A percentile compares a stretch with the other conserved stretches of the same genome.
These are phyloP conservation scores for Monilinia vaccinii-corymbosi DNA, from an alignment of 2,329 filamentous ascomycete species.

Conservation along the genomic window DNA sequence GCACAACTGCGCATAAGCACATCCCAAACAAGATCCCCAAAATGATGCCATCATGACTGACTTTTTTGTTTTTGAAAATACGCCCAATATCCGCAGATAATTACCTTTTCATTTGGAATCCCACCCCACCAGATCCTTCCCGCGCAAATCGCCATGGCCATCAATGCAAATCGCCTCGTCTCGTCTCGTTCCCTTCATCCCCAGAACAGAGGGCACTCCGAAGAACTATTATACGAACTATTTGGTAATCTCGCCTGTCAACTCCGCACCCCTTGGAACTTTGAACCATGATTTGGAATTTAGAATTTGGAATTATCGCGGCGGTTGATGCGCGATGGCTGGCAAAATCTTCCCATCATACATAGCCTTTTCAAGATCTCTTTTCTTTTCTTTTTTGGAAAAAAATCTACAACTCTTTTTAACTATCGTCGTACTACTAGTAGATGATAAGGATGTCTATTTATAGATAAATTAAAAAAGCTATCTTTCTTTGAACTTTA, in stretches of 20 bases:
- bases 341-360: not conserved
- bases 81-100: not conserved
- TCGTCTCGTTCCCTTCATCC: not conserved
- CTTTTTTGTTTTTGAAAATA: not conserved
- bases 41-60: not conserved
- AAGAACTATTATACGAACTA: not conserved
- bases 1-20: constrained; percentile 2
- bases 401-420: too few species aligned
- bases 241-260: not conserved
- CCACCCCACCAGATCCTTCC: not conserved
- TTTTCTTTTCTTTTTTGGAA: too few species aligned
- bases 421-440: too few species aligned
- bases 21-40: not conserved
- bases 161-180: not conserved
- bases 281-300: too few species aligned
- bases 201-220: not conserved
- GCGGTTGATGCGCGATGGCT: not conserved
- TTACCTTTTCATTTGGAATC: not conserved
- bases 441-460: too few species aligned
- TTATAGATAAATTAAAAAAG: too few species aligned
- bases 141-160: not conserved
- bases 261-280: not conserved
- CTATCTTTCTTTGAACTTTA: too few species aligned
- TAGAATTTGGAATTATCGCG: not conserved
- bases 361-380: too few species aligned